Conservation (phyloP, 495 filamentous ascomycete genomes). For the Penicillium mononematosum region DNA sequence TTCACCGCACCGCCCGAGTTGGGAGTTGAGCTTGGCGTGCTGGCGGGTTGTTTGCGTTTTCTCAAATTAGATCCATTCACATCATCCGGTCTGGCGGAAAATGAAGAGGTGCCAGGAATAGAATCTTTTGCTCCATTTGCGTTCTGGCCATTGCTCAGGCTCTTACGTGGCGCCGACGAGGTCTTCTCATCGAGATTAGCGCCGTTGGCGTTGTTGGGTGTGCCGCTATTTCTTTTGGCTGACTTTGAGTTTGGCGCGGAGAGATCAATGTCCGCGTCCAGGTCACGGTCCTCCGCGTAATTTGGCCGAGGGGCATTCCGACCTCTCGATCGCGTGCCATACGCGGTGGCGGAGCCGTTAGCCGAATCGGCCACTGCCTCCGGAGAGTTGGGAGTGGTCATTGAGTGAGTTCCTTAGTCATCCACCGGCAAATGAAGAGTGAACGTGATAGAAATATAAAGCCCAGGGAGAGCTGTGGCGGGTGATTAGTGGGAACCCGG, state of each 20-base stretch:
- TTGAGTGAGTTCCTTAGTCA: slow-evolving; percentile 46
- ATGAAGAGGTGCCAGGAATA: slow-evolving; percentile 65
- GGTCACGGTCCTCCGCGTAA: slow-evolving; percentile 94
- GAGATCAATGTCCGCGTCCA: slow-evolving; percentile 76
- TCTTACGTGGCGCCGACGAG: slow-evolving; percentile 44
- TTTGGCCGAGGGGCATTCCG: slow-evolving; percentile 82
- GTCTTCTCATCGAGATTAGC: slow-evolving; percentile 45
- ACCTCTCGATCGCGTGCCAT: slow-evolving; percentile 94
- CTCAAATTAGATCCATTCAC: slow-evolving; percentile 50
- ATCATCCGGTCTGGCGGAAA: slow-evolving; percentile 52
- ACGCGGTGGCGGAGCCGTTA: slow-evolving; percentile 59
- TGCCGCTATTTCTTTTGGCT: slow-evolving; percentile 40
- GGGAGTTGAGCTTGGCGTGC: slow-evolving; percentile 40
- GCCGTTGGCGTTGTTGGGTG: slow-evolving; percentile 33
- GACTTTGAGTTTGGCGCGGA: slow-evolving; percentile 46
- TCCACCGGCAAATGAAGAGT: slow-evolving; percentile 20
- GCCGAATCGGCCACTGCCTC: slow-evolving; percentile 44
- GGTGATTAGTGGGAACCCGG: slow-evolving; percentile 11
- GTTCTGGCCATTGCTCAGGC: slow-evolving; percentile 39
- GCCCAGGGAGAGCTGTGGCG: slow-evolving; percentile 16
- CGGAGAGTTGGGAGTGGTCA: slow-evolving; percentile 52
- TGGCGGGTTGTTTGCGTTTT: slow-evolving; percentile 77
- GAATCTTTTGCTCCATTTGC: slow-evolving; percentile 47
- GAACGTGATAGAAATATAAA: slow-evolving; percentile 11
- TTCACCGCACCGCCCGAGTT: slow-evolving; percentile 38